Conservation (phyloP, 345 rosid genomes). For the Pelargonium nanum region DNA sequence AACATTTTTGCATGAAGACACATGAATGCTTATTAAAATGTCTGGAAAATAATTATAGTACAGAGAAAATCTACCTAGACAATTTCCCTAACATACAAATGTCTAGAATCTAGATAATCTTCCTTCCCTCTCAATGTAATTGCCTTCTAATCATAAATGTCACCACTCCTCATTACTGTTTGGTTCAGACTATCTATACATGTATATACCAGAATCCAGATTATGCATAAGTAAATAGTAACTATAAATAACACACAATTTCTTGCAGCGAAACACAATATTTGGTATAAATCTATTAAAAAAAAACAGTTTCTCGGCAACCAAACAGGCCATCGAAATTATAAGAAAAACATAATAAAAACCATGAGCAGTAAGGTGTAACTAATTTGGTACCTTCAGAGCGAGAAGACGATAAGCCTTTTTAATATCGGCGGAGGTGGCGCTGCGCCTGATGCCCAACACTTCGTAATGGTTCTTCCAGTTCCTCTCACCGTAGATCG, state of each 20-base stretch:
- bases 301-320: conserved; percentile 3
- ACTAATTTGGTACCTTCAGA: conserved; percentile 47
- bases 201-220: too few relatives aligned
- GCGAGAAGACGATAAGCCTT: conserved; percentile 83
- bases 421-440: conserved; percentile 58
- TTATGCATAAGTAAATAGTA: too few relatives aligned
- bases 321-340: conserved; percentile 6
- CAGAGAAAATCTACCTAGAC: too few relatives aligned
- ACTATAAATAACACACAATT: too few relatives aligned
- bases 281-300: too few relatives aligned
- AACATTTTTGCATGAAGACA: background rate
- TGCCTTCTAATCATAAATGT: too few relatives aligned
- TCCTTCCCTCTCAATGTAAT: too few relatives aligned
- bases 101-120: too few relatives aligned
- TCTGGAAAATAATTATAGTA: background rate
- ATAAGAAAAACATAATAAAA: background rate
- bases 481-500: conserved; percentile 28
- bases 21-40: background rate
- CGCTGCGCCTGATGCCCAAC: conserved; percentile 48
- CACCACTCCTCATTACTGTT: background rate
- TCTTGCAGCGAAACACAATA: too few relatives aligned
- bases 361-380: background rate
- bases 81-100: too few relatives aligned
- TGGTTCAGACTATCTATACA: background rate
- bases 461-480: conserved; percentile 63